These are phyloP conservation scores for Fusarium sp. DNA, from an alignment of 2,329 filamentous ascomycete genomes.

Conservation along the genomic window DNA sequence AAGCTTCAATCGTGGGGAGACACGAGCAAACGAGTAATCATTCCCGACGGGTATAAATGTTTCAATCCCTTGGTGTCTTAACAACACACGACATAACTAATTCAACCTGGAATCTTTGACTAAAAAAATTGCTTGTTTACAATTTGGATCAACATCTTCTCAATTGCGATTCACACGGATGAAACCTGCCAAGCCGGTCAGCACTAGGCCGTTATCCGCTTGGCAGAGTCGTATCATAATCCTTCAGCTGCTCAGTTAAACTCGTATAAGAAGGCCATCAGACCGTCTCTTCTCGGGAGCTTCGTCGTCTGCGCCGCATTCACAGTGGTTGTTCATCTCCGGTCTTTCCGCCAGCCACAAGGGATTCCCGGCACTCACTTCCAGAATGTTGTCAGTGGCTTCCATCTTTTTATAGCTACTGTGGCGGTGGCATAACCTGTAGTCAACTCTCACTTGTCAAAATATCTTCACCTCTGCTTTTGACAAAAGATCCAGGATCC, in stretches of 20 bases:
- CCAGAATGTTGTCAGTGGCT: background rate
- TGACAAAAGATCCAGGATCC: constrained; percentile 14
- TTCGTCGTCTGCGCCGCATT: background rate
- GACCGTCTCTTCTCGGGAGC: background rate
- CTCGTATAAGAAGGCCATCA: background rate
- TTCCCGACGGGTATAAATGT: constrained; percentile 20
- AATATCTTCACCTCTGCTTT: background rate
- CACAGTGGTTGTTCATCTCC: background rate
- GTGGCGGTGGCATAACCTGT: background rate
- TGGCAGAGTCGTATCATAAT: background rate
- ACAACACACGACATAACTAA: background rate
- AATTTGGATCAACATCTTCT: constrained; percentile 6
- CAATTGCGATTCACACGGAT: constrained; percentile 13
- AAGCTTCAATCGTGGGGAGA: constrained; percentile 1
- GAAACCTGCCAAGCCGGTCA: constrained; percentile 32
- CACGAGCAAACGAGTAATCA: background rate
- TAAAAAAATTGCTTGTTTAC: background rate
- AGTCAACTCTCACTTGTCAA: background rate
- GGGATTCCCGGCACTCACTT: background rate
- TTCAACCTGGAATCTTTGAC: too few relatives aligned
- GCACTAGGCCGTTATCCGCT: constrained; percentile 20
- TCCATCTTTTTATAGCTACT: background rate
- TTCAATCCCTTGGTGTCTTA: constrained; percentile 6
- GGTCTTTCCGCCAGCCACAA: constrained; percentile 19
- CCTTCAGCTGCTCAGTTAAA: background rate